Evolutionary conservation across 2,329 filamentous ascomycete genomes (phyloP), one percentile per base, ranked within the genome.

Genomic region (Neonectria faginata): DNA sequence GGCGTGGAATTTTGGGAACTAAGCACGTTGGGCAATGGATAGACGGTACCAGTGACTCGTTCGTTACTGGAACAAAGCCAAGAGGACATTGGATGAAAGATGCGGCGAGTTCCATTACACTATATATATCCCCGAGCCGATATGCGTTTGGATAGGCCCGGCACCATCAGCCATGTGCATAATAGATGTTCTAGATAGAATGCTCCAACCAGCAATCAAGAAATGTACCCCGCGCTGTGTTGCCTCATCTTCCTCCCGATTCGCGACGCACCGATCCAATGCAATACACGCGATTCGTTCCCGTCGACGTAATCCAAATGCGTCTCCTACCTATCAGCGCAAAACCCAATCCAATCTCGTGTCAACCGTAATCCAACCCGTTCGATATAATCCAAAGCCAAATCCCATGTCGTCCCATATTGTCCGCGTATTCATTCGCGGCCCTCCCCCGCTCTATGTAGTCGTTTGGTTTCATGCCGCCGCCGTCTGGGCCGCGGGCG

Each of bases 401-500:
- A n/a, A 29, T 39, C 42, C 41, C 18, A 36, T 29, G 11, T 10
- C 20, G 27, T 45, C 9, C 18, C n/a, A 41, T 10, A 27, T 9
- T 14, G 5, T 44, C 52, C 22, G 20, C 18, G 33, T 56, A 45
- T 56, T 41, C 41, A 45, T 56, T 41, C 41, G 12, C 16, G 25
- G 12, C 20, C 18, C 5, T 2, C 42, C 54, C 44, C 50, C 50
- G 5, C 48, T 71, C 60, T 71, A 69, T 57, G 47, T 52, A 50
- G 51, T 52, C 50, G 16, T 50, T n/a, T 53, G 47, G 20, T 22
- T 57, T 67, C 61, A 69, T 22, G 51, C 64, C 18, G 59, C 33
- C 9, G 65, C 18, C 27, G 71, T 65, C 51, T 68, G 68, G 3
- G 61, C 31, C 9, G 53, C 47, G 31, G 64, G 41, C 27, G 47